phyloP scores from a whole-genome alignment of 352 stramenopile genomes.

The Halophytophthora polymorphica region DNA sequence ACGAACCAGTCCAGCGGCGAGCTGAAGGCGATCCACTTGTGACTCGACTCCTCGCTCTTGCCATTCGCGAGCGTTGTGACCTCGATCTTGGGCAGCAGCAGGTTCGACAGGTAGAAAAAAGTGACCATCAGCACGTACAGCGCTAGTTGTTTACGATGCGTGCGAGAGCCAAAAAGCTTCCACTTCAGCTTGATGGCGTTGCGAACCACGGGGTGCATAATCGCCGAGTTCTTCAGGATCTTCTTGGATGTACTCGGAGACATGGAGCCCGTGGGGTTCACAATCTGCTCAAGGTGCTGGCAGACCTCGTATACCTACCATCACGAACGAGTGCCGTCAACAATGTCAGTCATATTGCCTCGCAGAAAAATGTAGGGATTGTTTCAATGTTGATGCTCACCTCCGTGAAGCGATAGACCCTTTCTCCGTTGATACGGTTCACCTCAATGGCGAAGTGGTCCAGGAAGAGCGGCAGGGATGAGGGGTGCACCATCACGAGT shows the following conservation, averaged over 20 bases:
- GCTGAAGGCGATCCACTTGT: constrained; percentile 42
- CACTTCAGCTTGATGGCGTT: constrained; percentile 57
- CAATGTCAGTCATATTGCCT: not conserved
- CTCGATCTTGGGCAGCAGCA: constrained; percentile 41
- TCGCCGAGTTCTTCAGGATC: constrained; percentile 29
- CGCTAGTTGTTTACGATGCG: constrained; percentile 39
- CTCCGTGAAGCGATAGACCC: constrained; percentile 41
- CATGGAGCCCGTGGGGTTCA: constrained; percentile 25
- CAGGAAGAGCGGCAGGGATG: constrained; percentile 37
- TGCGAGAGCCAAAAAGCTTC: constrained; percentile 37
- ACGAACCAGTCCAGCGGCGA: constrained; percentile 39
- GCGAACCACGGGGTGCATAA: constrained; percentile 46
- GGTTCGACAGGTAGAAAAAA: constrained; percentile 56
- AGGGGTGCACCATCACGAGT: constrained; percentile 36
- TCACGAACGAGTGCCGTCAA: not conserved
- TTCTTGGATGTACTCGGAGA: constrained; percentile 30
- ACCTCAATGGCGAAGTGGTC: constrained; percentile 47
- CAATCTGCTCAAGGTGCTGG: constrained; percentile 39
- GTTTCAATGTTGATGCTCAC: constrained; percentile 22
- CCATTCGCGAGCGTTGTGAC: constrained; percentile 25
- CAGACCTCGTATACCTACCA: constrained; percentile 38
- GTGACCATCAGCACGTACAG: constrained; percentile 48
- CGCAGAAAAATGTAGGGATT: constrained; percentile 1
- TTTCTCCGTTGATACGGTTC: constrained; percentile 47
- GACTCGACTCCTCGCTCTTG: constrained; percentile 22